These are phyloP conservation scores for Alternaria hordeiaustralica DNA, from an alignment of 2,329 filamentous ascomycete species.

Conservation along the genomic window DNA sequence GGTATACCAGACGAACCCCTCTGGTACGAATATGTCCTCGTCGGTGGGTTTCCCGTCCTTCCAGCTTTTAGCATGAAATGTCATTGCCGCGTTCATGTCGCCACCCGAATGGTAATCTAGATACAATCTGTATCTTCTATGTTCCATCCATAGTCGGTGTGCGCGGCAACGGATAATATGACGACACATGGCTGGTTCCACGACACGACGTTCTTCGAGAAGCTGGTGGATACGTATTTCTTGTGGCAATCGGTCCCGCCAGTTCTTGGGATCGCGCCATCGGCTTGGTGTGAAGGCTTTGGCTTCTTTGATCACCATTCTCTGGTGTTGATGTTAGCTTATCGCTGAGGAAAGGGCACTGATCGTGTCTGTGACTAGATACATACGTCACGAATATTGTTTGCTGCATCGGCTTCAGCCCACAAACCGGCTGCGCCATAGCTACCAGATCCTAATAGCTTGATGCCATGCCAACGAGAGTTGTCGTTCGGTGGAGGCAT, in stretches of 20 bases:
- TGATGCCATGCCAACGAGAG: not conserved
- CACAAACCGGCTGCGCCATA: not conserved
- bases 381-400: not conserved
- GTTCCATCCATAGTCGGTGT: slow-evolving; percentile 16
- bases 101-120: slow-evolving; percentile 4
- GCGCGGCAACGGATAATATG: slow-evolving; percentile 7
- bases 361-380: not conserved
- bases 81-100: not conserved
- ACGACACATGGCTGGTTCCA: not conserved
- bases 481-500: not conserved
- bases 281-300: not conserved
- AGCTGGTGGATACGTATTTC: slow-evolving; percentile 16
- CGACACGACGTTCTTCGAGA: slow-evolving; percentile 1
- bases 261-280: slow-evolving; percentile 8
- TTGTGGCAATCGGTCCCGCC: slow-evolving; percentile 7
- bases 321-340: not conserved
- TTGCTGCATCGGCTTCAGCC: not conserved
- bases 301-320: slow-evolving; percentile 15
- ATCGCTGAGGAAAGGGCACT: not conserved
- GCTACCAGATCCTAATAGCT: not conserved
- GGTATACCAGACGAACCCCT: not conserved
- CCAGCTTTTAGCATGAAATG: not conserved
- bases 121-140: slow-evolving; percentile 9
- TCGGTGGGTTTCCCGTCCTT: not conserved
- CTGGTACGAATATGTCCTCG: not conserved